A percentile compares a stretch with the other conserved stretches of the same genome.
Evolutionary conservation across 305 asterid genomes (phyloP).

Genomic region (Fraxinus paxiana): DNA sequence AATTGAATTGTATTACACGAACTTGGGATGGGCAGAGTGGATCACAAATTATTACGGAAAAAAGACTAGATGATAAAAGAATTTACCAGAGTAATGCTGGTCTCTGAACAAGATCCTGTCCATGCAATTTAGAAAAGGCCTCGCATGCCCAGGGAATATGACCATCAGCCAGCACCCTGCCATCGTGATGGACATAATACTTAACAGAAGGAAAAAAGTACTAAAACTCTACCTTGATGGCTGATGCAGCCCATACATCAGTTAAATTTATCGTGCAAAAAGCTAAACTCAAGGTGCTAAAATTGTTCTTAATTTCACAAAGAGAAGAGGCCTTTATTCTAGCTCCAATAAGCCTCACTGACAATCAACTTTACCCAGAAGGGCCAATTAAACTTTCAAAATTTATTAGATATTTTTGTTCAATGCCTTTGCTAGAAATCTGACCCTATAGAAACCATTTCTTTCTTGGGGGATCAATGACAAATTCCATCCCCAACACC

Average conservation of each 20-base stretch:
- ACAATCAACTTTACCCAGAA: neutral
- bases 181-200: slow-evolving; percentile 22
- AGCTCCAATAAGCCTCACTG: neutral
- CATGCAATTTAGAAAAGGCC: slow-evolving; percentile 79
- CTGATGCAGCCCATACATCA: neutral
- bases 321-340: neutral
- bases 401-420: neutral
- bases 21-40: neutral
- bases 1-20: neutral
- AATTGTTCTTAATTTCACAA: neutral
- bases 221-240: slow-evolving; percentile 4
- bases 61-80: slow-evolving; percentile 14
- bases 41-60: neutral
- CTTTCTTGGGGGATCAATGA: neutral
- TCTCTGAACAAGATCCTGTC: slow-evolving; percentile 46
- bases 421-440: neutral
- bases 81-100: slow-evolving; percentile 69
- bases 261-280: neutral
- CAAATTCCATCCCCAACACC: neutral
- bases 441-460: neutral
- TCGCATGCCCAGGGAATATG: slow-evolving; percentile 98
- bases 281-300: neutral
- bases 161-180: slow-evolving; percentile 97
- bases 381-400: neutral
- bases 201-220: neutral